Base-by-base conservation (phyloP, 1,284 basidiomycete genomes). In the Phaffia rhodozyma region DNA sequence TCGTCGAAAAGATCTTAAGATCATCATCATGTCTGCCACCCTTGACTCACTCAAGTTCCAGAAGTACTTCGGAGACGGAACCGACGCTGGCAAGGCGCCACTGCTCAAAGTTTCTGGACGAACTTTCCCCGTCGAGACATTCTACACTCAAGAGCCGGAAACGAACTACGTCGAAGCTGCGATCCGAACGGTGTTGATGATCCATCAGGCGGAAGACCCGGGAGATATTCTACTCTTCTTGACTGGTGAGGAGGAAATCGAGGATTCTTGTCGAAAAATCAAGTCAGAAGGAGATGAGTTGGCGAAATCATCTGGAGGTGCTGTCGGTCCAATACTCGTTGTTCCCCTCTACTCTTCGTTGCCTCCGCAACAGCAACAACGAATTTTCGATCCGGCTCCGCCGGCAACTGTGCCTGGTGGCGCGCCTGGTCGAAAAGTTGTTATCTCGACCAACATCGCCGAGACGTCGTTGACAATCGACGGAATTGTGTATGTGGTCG, bases 11-110 rank as follows among this genome's bases (percentile, higher is more conserved):
- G 94, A 97, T 73, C 84, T 99, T 69, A 98, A 97, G 78, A 86
- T 98, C 72, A 92, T 99, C 66, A 81, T 99, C 80, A 98, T 98
- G 96, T 92, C 89, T 53, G 96, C 96, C 47, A 99, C 96, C 1
- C 84, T 99, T 43, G 94, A 98, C 72, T 91, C 94, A 0, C 81
- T 87, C 72, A 98, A 98, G 76, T 98, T 98, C 77, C 91, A 94
- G 74, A 89, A 86, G 71, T 98, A 97, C 80, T 98, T 97, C 74
- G 85, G 84, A 27, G 78, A 89, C 66, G 78, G 76, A 23, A 71
- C 73, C 9, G 72, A 74, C 16, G 66, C 71, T 5, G 76, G 78
- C 2, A 78, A 78, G 6, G 93, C 91, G 0, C 93, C 94, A 0
- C 78, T 97, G 18, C 90, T 98, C 79, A 92, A 93, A 73, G 91